Conservation (phyloP, 441 rosid genomes). For the Populus tomentosa region DNA sequence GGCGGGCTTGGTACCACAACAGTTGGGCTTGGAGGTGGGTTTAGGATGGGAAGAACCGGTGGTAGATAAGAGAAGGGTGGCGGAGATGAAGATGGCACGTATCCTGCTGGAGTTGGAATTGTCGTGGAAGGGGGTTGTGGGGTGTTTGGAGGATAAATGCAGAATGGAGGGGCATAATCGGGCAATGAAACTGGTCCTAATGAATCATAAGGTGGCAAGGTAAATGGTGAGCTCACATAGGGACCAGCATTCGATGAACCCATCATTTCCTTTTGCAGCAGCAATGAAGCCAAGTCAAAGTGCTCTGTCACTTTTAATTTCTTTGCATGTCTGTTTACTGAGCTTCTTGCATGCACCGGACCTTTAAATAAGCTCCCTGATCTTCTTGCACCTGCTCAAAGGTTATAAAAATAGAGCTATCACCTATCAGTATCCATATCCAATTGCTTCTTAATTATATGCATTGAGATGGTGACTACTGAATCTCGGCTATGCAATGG, state of each 20-base stretch:
- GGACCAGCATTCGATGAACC: slow-evolving; percentile 43
- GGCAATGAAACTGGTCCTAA: slow-evolving; percentile 49
- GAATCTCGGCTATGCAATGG: too few species aligned
- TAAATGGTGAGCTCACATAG: slow-evolving; percentile 54
- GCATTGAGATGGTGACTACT: neutral
- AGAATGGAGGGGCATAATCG: slow-evolving; percentile 53
- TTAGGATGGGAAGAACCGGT: slow-evolving; percentile 33
- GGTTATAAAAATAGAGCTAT: neutral
- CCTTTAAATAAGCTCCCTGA: slow-evolving; percentile 21
- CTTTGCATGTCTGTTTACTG: slow-evolving; percentile 25
- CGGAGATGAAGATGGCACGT: slow-evolving; percentile 17
- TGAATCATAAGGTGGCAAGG: slow-evolving; percentile 61
- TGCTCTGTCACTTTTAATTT: slow-evolving; percentile 30
- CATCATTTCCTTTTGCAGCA: slow-evolving; percentile 27
- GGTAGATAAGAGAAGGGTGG: slow-evolving; percentile 15
- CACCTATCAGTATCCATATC: neutral
- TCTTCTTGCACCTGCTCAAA: slow-evolving; percentile 46
- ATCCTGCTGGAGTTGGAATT: slow-evolving; percentile 23
- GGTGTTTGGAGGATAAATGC: slow-evolving; percentile 53
- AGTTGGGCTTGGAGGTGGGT: slow-evolving; percentile 38
- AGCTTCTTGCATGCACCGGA: neutral
- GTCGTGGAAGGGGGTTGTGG: slow-evolving; percentile 37
- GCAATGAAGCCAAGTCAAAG: slow-evolving; percentile 30
- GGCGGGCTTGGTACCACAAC: slow-evolving; percentile 14
- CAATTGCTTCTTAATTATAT: neutral